Evolutionary conservation across 371 early-diverging fungal species (phyloP).

Genomic region (Synchytrium microbalum): DNA sequence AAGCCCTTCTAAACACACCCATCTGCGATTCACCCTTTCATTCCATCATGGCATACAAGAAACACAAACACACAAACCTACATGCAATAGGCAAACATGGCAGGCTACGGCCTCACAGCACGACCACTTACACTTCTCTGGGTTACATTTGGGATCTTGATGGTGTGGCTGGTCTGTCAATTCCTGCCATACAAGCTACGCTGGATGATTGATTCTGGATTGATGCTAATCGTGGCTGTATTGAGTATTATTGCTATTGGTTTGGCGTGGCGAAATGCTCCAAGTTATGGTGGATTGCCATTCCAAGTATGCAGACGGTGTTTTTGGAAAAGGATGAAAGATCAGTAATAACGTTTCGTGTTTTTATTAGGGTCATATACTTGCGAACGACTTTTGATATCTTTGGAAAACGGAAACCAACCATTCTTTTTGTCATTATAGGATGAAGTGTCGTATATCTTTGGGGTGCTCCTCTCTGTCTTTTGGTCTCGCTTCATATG

Average conservation of each 20-base stretch:
- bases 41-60: too few relatives aligned
- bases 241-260: background rate
- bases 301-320: too few relatives aligned
- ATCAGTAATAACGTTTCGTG: too few relatives aligned
- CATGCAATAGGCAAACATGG: background rate
- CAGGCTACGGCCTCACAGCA: background rate
- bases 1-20: background rate
- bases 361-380: too few relatives aligned
- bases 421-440: too few relatives aligned
- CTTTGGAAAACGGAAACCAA: too few relatives aligned
- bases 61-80: too few relatives aligned
- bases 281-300: background rate
- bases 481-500: too few relatives aligned
- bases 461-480: too few relatives aligned
- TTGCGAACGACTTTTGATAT: too few relatives aligned
- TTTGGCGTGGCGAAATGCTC: background rate
- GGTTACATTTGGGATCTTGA: background rate
- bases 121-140: background rate
- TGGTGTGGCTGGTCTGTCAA: background rate
- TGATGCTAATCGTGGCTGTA: background rate
- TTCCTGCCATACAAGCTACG: background rate
- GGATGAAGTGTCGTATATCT: too few relatives aligned
- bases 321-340: too few relatives aligned
- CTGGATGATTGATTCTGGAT: background rate
- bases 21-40: background rate